phyloP scores from a whole-genome alignment of 805 yeast species.

The Saccharomycopsis babjevae region DNA sequence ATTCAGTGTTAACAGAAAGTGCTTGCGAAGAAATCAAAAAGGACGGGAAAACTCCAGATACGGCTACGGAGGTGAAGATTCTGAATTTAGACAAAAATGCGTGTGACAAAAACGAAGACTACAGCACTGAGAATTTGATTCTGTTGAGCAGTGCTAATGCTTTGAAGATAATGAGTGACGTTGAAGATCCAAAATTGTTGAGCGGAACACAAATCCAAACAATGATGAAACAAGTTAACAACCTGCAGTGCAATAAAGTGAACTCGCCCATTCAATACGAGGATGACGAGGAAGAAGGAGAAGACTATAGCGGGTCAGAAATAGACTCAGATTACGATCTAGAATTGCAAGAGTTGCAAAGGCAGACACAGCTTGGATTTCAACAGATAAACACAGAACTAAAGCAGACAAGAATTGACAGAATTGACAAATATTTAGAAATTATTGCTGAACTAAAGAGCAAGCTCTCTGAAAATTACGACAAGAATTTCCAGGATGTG shows the following conservation, averaged over 20 bases:
- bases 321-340: background rate
- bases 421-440: conserved; percentile 6
- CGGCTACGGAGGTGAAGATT: no score
- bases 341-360: background rate
- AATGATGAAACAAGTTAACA: background rate
- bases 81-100: no score
- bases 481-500: background rate
- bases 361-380: background rate
- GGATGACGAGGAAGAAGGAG: background rate
- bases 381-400: conserved; percentile 1
- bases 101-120: no score
- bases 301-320: background rate
- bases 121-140: no score
- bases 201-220: background rate
- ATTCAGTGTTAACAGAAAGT: no score
- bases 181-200: background rate
- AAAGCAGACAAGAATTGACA: background rate
- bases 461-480: background rate
- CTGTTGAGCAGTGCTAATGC: background rate
- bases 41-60: no score
- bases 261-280: background rate
- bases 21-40: no score
- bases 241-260: background rate
- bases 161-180: background rate
- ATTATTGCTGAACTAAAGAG: background rate